These are phyloP conservation scores for Epithele typhae DNA, from an alignment of 768 basidiomycete genomes.

Conservation along the genomic window DNA sequence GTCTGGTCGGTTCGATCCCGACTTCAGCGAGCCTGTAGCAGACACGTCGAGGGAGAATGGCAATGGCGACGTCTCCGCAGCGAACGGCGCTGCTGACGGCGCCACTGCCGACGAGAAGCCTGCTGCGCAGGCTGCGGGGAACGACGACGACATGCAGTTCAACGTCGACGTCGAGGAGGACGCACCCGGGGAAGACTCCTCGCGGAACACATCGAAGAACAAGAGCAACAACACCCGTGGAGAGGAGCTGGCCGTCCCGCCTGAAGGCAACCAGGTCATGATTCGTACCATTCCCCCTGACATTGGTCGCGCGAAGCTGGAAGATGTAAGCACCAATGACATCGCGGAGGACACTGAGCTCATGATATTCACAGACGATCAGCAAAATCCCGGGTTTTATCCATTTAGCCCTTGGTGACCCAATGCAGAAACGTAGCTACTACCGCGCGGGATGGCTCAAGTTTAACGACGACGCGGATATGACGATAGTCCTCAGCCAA, in stretches of 20 bases:
- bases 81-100: conserved; percentile 34
- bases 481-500: conserved; percentile 64
- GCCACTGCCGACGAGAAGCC: conserved; percentile 42
- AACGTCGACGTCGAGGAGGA: conserved; percentile 72
- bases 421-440: conserved; percentile 87
- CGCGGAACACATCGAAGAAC: conserved; percentile 18
- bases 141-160: conserved; percentile 75
- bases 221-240: conserved; percentile 60
- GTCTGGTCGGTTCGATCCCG: conserved; percentile 80
- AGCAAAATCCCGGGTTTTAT: conserved; percentile 74
- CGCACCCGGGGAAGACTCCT: conserved; percentile 38
- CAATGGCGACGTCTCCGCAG: conserved; percentile 32
- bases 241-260: conserved; percentile 56
- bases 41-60: conserved; percentile 49
- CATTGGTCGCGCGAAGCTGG: conserved; percentile 83
- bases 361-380: conserved; percentile 4
- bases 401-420: conserved; percentile 89
- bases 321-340: conserved; percentile 57
- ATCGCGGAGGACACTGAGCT: no score
- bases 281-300: conserved; percentile 94
- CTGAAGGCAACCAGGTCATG: conserved; percentile 89
- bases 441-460: conserved; percentile 94
- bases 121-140: conserved; percentile 38
- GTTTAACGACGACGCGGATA: conserved; percentile 82
- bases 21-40: conserved; percentile 56